phyloP scores from a whole-genome alignment of 2,329 filamentous ascomycete genomes.

The Zasmidium cellare region DNA sequence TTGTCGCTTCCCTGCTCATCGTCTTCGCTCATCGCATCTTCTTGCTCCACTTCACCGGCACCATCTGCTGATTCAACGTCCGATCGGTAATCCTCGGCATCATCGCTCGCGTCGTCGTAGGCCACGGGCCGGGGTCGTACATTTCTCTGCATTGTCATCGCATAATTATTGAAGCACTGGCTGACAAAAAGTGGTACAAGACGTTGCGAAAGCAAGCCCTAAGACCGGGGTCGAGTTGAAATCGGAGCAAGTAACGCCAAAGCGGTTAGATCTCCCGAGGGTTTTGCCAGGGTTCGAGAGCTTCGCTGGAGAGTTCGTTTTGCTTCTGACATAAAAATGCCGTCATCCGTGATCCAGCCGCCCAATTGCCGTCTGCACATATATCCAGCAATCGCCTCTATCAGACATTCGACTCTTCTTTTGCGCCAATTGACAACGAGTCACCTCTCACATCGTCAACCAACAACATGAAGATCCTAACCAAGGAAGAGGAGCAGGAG shows the following conservation, averaged over 20 bases:
- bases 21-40: slow-evolving; percentile 32
- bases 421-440: not conserved
- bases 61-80: slow-evolving; percentile 13
- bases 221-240: not conserved
- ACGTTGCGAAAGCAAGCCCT: not conserved
- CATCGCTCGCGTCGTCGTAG: slow-evolving; percentile 9
- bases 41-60: slow-evolving; percentile 16
- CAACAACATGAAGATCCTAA: slow-evolving; percentile 84
- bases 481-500: slow-evolving; percentile 83
- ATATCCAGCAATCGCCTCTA: not conserved
- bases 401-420: not conserved
- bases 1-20: slow-evolving; percentile 31
- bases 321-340: slow-evolving; percentile 1
- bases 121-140: slow-evolving; percentile 17
- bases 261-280: not conserved
- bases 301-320: too few species aligned
- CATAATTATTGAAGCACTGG: slow-evolving; percentile 2
- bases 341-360: too few species aligned
- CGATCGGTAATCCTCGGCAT: slow-evolving; percentile 13
- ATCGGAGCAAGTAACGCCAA: not conserved
- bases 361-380: too few species aligned
- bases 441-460: not conserved
- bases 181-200: not conserved
- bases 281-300: too few species aligned
- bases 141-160: slow-evolving; percentile 13